Evolutionary conservation across 805 yeast genomes (phyloP).

Genomic region (Yarrowia osloensis): DNA sequence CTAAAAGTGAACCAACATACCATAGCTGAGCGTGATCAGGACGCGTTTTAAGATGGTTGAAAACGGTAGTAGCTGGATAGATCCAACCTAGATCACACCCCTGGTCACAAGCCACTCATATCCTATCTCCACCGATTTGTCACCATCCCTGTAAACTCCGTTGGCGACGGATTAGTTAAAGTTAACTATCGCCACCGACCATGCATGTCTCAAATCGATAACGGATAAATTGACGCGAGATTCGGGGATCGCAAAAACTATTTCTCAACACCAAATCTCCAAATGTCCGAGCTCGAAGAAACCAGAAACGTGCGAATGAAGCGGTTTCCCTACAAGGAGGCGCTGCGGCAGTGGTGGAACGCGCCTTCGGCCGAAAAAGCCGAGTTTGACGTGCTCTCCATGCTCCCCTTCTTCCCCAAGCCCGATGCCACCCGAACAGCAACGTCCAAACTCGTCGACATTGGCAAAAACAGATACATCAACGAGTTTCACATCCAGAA

Average conservation of each 20-base stretch:
- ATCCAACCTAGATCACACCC: too few species aligned
- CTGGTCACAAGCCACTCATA: too few species aligned
- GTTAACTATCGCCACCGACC: conserved; percentile 23
- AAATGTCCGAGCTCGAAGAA: conserved; percentile 29
- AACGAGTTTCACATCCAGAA: conserved; percentile 69
- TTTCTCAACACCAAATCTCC: background rate
- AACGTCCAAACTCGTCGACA: conserved; percentile 49
- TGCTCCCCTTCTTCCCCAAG: conserved; percentile 53
- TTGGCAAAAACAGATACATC: conserved; percentile 55
- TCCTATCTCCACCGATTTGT: too few species aligned
- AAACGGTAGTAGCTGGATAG: too few species aligned
- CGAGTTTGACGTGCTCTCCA: conserved; percentile 55
- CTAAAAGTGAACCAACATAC: too few species aligned
- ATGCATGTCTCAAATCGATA: background rate
- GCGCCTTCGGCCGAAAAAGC: conserved; percentile 44
- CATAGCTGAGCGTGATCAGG: too few species aligned
- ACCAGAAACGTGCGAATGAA: conserved; percentile 1
- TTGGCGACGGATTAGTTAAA: conserved; percentile 8
- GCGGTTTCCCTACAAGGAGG: conserved; percentile 10
- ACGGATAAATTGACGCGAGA: background rate
- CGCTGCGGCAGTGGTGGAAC: conserved; percentile 47
- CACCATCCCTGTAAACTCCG: background rate
- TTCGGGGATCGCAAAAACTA: background rate
- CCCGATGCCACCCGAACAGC: conserved; percentile 41
- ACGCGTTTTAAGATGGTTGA: too few species aligned